Evolutionary conservation across 2,329 filamentous ascomycete genomes (phyloP), one percentile per base, ranked within the genome.

Genomic region (Neofusicoccum kwambonambiense): DNA sequence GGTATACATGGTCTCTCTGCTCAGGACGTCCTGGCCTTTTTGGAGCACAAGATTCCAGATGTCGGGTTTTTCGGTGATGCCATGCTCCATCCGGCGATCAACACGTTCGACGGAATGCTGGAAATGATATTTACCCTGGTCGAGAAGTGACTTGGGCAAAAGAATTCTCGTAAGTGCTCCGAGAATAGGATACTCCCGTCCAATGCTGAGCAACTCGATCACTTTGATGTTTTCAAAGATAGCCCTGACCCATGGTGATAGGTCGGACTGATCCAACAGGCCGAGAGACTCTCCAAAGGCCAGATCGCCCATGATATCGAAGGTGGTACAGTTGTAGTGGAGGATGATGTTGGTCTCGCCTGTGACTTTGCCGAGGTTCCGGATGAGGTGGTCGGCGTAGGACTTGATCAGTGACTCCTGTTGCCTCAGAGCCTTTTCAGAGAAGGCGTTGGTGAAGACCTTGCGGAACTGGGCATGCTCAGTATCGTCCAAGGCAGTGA

Each of bases 41-140:
- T 41, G 44, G 5, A 80, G 68, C 0, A 80, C 74, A n/a, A 78
- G 72, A 19, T 73, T 72, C 74, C 79, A 78, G 41, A 83, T 74
- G 67, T 82, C 62, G 9, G 44, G 58, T 45, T 62, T 62, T 8
- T 27, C 42, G 58, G 7, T 34, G 70, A 70, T 58, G 70, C 66
- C 6, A 47, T 56, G 11, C 66, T 65, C 44, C 15, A 74, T 64
- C 9, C 73, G 67, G 35, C 68, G 70, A 8, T 74, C 67, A 2
- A 74, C 69, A 1, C 68, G 63, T 3, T 68, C 67, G 6, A 56
- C 17, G 4, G 49, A 13, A 39, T 52, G 27, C 61, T 44, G 19
- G 49, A 57, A 47, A 42, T 56, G 50, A 41, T 34, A 1, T 15
- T 13, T 8, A 31, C 35, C 15, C 49, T n/a, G 8, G 31, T 58